Evolutionary conservation across 345 rosid species (phyloP), one percentile per base, ranked within the genome.

Genomic region (Hypericum androsaemum): DNA sequence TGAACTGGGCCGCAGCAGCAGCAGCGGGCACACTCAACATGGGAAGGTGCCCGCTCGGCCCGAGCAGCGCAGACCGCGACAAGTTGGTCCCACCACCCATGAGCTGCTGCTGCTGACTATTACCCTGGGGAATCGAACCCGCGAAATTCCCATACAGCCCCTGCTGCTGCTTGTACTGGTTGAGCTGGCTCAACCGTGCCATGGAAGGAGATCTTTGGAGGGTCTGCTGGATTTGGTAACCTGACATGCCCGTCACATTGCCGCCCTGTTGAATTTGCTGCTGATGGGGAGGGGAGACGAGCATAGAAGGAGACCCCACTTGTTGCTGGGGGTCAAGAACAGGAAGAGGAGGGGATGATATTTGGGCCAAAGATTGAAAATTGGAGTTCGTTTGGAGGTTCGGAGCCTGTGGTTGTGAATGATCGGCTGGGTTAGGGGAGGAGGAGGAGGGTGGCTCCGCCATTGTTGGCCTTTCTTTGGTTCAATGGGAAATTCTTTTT

Each of bases 11-110:
- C n/a, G n/a, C n/a, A n/a, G n/a, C n/a, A n/a, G n/a, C 77, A 0
- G 79, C 66, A 32, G 36, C 48, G 13, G 65, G 39, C 12, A 83
- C 88, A 37, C 72, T 50, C 46, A 84, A 72, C 83, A 86, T 73
- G 7, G 95, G 80, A 53, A 92, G 68, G 66, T 92, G 95, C 8
- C 86, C 77, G 37, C 69, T 73, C 64, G 85, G 98, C 55, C 94
- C 94, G 10, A 79, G 54, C 41, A 67, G 68, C 8, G 70, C 69
- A 5, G 95, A 73, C 60, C 95, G 71, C 0, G 89, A 61, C 66
- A 87, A 53, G 60, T 71, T 85, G 57, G 79, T 58, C 14, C 22
- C 22, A 13, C n/a, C n/a, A n/a, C n/a, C n/a, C n/a, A n/a, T n/a
- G n/a, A n/a, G n/a, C n/a, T n/a, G n/a, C n/a, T n/a, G n/a, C n/a